These are phyloP conservation scores for Candida dubliniensis DNA, from an alignment of 1,139 yeast species.

Conservation along the genomic window DNA sequence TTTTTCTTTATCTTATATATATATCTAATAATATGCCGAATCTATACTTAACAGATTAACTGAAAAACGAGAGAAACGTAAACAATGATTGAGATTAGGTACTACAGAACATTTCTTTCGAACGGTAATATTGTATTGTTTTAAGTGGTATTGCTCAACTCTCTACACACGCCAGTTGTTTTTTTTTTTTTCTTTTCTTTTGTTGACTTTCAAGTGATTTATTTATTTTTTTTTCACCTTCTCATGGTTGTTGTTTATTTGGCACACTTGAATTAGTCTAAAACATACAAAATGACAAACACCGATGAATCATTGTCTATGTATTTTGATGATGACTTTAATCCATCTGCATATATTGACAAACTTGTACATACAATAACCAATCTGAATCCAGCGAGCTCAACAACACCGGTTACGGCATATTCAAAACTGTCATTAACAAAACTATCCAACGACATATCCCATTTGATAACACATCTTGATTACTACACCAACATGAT, in stretches of 20 bases:
- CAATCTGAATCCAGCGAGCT: conserved; percentile 11
- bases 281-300: conserved; percentile 1
- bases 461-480: conserved; percentile 52
- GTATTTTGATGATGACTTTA: conserved; percentile 45
- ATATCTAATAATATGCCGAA: too few relatives aligned
- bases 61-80: too few relatives aligned
- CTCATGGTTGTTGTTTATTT: background rate
- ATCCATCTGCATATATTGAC: conserved; percentile 38
- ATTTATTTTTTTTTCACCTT: background rate
- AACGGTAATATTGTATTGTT: background rate
- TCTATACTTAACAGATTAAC: too few relatives aligned
- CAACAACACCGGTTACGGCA: conserved; percentile 15
- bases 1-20: too few relatives aligned
- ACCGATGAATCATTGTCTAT: conserved; percentile 27
- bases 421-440: conserved; percentile 27
- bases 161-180: too few relatives aligned
- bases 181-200: background rate
- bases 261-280: background rate
- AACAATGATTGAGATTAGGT: background rate
- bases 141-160: background rate
- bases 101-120: background rate
- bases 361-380: conserved; percentile 34
- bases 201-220: too few relatives aligned
- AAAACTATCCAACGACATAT: conserved; percentile 30
- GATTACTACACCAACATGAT: conserved; percentile 63